Conservation (phyloP, 2,329 filamentous ascomycete genomes). For the Scedosporium apiospermum region DNA sequence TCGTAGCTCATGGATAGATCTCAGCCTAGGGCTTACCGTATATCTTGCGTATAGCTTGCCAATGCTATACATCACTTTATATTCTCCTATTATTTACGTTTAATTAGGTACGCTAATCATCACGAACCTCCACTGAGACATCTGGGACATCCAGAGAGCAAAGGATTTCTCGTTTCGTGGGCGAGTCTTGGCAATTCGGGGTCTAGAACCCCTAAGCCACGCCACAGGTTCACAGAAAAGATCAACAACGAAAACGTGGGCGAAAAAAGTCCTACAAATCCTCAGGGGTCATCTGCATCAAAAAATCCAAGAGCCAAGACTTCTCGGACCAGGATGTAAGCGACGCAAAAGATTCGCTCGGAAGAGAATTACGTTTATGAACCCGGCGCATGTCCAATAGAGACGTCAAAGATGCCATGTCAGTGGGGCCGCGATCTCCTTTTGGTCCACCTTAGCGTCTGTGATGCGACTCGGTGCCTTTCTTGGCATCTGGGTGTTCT, state of each 20-base stretch:
- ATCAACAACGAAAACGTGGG: background rate
- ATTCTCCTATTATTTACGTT: too few species aligned
- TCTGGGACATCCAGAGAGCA: too few species aligned
- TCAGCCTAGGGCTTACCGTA: too few species aligned
- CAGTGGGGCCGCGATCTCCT: conserved; percentile 1
- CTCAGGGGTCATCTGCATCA: background rate
- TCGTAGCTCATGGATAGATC: too few species aligned
- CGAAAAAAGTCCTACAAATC: background rate
- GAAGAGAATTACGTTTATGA: background rate
- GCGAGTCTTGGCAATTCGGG: too few species aligned
- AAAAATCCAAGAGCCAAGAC: background rate
- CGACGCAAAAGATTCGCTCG: background rate
- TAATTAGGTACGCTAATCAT: too few species aligned
- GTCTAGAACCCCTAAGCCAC: background rate
- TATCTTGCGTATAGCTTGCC: too few species aligned
- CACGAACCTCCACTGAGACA: too few species aligned
- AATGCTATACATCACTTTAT: too few species aligned
- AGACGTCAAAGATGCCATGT: background rate
- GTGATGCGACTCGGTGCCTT: conserved; percentile 1
- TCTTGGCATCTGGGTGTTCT: background rate
- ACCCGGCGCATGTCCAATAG: background rate
- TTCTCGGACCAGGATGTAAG: background rate
- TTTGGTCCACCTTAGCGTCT: background rate
- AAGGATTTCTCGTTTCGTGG: too few species aligned
- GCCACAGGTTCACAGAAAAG: background rate